phyloP scores from a whole-genome alignment of 805 yeast genomes.

The Lachancea kluyveri region DNA sequence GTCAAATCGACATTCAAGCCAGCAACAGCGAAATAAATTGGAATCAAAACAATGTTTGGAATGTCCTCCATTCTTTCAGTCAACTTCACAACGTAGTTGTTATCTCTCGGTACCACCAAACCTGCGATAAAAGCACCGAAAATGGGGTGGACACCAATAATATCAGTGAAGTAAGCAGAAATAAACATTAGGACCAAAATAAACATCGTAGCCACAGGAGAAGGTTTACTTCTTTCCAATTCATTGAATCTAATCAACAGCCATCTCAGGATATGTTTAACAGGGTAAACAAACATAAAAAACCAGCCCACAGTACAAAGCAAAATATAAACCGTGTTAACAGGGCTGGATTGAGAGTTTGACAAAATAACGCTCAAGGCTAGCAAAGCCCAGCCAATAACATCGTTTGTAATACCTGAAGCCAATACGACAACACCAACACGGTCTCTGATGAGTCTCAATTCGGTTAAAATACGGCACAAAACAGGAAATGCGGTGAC shows the following conservation, averaged over 20 bases:
- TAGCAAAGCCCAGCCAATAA: slow-evolving; percentile 74
- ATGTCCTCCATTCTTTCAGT: slow-evolving; percentile 75
- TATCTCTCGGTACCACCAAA: slow-evolving; percentile 67
- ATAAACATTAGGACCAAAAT: slow-evolving; percentile 51
- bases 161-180: slow-evolving; percentile 74
- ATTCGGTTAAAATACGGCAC: slow-evolving; percentile 70
- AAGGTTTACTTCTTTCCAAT: slow-evolving; percentile 53
- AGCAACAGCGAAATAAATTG: slow-evolving; percentile 74
- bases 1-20: slow-evolving; percentile 70
- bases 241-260: slow-evolving; percentile 47
- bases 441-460: slow-evolving; percentile 58
- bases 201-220: slow-evolving; percentile 51
- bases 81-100: slow-evolving; percentile 60
- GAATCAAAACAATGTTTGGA: slow-evolving; percentile 64
- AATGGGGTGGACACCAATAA: slow-evolving; percentile 81
- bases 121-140: slow-evolving; percentile 83
- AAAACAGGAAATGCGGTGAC: slow-evolving; percentile 84
- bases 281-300: slow-evolving; percentile 50
- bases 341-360: slow-evolving; percentile 56
- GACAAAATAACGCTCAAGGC: slow-evolving; percentile 75
- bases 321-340: slow-evolving; percentile 63
- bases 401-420: slow-evolving; percentile 47
- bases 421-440: slow-evolving; percentile 42
- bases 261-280: slow-evolving; percentile 42
- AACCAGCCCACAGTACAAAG: slow-evolving; percentile 67